Conservation (phyloP, 176 grass and related monocot genomes). For the Rhynchospora breviuscula region DNA sequence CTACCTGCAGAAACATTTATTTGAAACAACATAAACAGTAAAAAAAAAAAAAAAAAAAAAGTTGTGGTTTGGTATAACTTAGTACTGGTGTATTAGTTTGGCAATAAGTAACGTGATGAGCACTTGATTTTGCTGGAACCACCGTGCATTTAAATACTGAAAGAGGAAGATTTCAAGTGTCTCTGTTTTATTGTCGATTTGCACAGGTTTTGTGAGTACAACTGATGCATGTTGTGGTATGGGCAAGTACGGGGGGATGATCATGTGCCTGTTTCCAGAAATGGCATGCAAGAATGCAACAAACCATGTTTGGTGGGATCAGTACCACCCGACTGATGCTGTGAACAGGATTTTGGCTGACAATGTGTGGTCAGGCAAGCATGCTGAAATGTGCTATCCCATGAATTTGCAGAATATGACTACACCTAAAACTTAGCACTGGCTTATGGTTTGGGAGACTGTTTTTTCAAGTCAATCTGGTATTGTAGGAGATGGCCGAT, state of each 20-base stretch:
- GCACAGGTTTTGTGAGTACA: constrained; percentile 54
- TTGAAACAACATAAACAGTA: background rate
- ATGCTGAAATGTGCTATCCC: constrained; percentile 67
- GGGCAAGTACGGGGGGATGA: constrained; percentile 62
- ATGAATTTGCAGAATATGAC: constrained; percentile 51
- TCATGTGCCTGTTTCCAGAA: constrained; percentile 78
- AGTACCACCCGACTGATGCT: constrained; percentile 78
- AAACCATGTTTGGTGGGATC: constrained; percentile 77
- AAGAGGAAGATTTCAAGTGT: background rate
- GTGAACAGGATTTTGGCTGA: constrained; percentile 71
- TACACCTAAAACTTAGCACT: constrained; percentile 37
- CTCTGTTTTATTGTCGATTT: background rate
- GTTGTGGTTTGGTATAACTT: background rate
- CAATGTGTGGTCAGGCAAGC: constrained; percentile 62
- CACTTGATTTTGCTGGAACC: background rate
- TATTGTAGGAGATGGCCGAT: background rate
- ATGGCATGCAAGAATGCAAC: constrained; percentile 78
- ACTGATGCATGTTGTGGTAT: constrained; percentile 72
- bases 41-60: background rate
- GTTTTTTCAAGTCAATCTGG: background rate
- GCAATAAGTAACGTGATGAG: background rate
- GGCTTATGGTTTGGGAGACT: constrained; percentile 9
- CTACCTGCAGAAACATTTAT: background rate
- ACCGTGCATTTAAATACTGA: background rate
- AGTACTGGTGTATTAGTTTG: background rate